Base-by-base conservation (phyloP, 805 yeast species). In the Candida endomychidarum region DNA sequence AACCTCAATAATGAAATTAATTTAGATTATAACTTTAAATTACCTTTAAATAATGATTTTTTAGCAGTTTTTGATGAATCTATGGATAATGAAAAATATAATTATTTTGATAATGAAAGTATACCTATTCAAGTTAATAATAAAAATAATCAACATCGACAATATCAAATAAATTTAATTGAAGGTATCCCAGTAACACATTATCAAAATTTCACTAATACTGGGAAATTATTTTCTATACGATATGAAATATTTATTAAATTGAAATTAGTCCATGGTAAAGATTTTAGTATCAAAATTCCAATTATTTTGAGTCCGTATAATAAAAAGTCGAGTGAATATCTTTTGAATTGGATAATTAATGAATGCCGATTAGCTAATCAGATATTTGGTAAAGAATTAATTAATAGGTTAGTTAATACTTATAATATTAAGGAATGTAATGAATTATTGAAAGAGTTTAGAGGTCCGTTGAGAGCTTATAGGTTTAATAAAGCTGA, bases 271-370 rank as follows among this genome's bases (percentile, higher is more conserved):
- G 56, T 58, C 12, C 74, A 69, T 27, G 74, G 75, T 2, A 77
- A 75, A 47, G 77, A 75, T 42, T 60, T 79, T 27, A 75, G 70
- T 31, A 54, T 76, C 8, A 54, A 62, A 11, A 67, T 78, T 16
- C 84, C 83, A 1, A 58, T 81, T 4, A 74, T 75, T 1, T 65
- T 81, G 0, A 65, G 81, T 19, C 80, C 81, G 2, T 78, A 72
- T 61, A 72, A 77, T 48, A 56, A 73, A 25, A 48, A 56, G 2
- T 68, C 75, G 48, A 63, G 80, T 29, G 70, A 65, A 23, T 70
- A 77, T 41, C 53, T 80, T 9, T 64, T 80, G 40, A 68, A 66
- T 43, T 71, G 83, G 73, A 77, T 81, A 12, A 47, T 68, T 42
- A 65, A 69, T 35, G 83, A 81, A 53, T 74, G 77, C 38, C 75